Evolutionary conservation across 2,329 filamentous ascomycete species (phyloP).

Genomic region (Arthrobotrys sinensis): DNA sequence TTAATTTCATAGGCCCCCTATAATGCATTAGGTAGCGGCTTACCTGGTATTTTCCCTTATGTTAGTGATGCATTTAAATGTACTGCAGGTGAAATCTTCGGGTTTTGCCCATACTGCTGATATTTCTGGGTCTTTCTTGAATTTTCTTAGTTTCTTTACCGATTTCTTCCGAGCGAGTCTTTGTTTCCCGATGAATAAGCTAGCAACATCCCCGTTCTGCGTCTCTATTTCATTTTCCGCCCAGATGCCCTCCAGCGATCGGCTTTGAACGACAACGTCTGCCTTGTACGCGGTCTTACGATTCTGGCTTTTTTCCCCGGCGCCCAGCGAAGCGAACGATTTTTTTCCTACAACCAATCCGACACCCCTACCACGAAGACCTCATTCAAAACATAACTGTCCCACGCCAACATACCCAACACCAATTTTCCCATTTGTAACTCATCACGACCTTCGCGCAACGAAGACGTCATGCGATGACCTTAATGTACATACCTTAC

Average conservation of each 20-base stretch:
- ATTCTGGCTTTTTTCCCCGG: constrained; percentile 32
- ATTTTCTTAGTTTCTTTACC: constrained; percentile 31
- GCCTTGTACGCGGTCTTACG: constrained; percentile 24
- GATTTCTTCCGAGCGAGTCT: constrained; percentile 41
- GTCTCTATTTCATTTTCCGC: constrained; percentile 2
- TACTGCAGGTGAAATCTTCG: constrained; percentile 26
- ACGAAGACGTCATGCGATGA: constrained; percentile 46
- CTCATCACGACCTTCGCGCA: constrained; percentile 47
- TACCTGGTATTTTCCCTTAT: constrained; percentile 42
- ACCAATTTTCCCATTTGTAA: constrained; percentile 38
- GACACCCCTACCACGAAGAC: neutral
- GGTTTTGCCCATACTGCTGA: constrained; percentile 47
- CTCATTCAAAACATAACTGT: constrained; percentile 18
- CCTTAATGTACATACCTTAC: constrained; percentile 51
- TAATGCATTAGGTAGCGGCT: constrained; percentile 11
- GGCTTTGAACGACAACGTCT: constrained; percentile 23
- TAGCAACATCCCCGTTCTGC: constrained; percentile 32
- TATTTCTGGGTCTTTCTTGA: constrained; percentile 20
- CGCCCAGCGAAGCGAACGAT: constrained; percentile 42
- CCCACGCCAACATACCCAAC: constrained; percentile 28
- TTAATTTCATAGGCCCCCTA: constrained; percentile 23
- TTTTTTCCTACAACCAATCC: constrained; percentile 24
- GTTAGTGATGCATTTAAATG: neutral
- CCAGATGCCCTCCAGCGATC: constrained; percentile 31
- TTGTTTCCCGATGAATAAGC: constrained; percentile 21